Percentiles rank a stretch among this genome's conserved stretches.
Conservation (phyloP, 2,329 filamentous ascomycete genomes). For the Colletotrichum salicis region DNA sequence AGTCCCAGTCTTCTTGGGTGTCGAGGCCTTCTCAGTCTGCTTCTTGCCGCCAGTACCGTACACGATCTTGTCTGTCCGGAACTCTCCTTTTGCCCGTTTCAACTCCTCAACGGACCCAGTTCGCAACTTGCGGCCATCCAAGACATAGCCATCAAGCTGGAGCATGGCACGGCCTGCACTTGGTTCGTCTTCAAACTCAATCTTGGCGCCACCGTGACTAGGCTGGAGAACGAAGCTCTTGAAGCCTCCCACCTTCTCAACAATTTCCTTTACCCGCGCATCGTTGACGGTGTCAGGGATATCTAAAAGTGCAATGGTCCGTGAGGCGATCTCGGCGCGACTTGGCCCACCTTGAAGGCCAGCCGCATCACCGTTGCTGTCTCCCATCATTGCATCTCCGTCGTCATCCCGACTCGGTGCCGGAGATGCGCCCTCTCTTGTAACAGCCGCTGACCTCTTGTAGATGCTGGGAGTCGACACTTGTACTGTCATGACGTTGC, state of each 20-base stretch:
- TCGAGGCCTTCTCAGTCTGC: conserved; percentile 38
- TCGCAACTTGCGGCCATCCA: conserved; percentile 64
- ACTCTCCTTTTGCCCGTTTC: conserved; percentile 60
- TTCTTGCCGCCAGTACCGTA: conserved; percentile 45
- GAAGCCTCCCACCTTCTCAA: conserved; percentile 76
- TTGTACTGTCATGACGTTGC: conserved; percentile 74
- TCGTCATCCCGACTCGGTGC: conserved; percentile 49
- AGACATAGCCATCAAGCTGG: conserved; percentile 64
- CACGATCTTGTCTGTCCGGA: conserved; percentile 54
- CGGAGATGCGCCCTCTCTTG: conserved; percentile 47
- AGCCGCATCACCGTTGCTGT: conserved; percentile 38
- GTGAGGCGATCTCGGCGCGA: conserved; percentile 64
- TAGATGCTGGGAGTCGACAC: conserved; percentile 66
- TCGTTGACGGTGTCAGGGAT: conserved; percentile 94
- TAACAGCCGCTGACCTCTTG: conserved; percentile 61
- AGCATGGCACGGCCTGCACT: conserved; percentile 79
- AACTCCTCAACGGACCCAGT: conserved; percentile 67
- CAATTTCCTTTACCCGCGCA: conserved; percentile 78
- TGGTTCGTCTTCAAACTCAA: conserved; percentile 80
- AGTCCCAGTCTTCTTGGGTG: conserved; percentile 40
- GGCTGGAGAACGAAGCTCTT: conserved; percentile 83
- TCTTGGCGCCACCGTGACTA: conserved; percentile 83
- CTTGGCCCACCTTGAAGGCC: conserved; percentile 43
- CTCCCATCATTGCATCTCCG: conserved; percentile 52
- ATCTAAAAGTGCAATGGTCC: conserved; percentile 84